Evolutionary conservation across 1,139 yeast species (phyloP).

Genomic region (Geotrichum citri-aurantii): DNA sequence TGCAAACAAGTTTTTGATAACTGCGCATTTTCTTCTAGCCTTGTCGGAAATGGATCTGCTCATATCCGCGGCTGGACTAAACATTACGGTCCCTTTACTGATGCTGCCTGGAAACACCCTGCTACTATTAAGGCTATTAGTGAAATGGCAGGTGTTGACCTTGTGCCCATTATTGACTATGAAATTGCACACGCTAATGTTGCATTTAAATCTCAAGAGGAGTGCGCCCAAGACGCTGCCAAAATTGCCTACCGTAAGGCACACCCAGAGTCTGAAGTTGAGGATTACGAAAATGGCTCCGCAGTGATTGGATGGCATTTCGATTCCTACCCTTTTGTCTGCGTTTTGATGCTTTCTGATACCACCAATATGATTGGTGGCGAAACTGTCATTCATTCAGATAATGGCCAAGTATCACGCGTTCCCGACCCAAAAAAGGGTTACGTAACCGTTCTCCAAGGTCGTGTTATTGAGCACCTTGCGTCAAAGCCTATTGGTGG

Average conservation of each 20-base stretch:
- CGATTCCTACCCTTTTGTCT: slow-evolving; percentile 58
- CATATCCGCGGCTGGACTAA: slow-evolving; percentile 50
- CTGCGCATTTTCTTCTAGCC: slow-evolving; percentile 41
- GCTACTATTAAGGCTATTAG: slow-evolving; percentile 46
- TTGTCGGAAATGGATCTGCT: slow-evolving; percentile 37
- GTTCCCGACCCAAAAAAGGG: slow-evolving; percentile 53
- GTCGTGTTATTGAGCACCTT: slow-evolving; percentile 49
- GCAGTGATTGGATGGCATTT: slow-evolving; percentile 46
- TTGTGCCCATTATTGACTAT: slow-evolving; percentile 48
- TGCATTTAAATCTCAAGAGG: slow-evolving; percentile 33
- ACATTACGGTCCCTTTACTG: slow-evolving; percentile 42
- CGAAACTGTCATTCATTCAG: slow-evolving; percentile 47
- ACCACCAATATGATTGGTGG: slow-evolving; percentile 55
- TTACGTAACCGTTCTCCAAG: slow-evolving; percentile 52
- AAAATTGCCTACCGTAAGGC: slow-evolving; percentile 32
- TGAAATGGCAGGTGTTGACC: slow-evolving; percentile 51
- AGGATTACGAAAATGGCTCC: slow-evolving; percentile 22
- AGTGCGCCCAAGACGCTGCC: slow-evolving; percentile 16
- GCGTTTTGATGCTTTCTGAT: slow-evolving; percentile 56
- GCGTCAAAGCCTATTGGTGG: slow-evolving; percentile 54
- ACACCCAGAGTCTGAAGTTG: slow-evolving; percentile 43
- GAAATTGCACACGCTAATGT: slow-evolving; percentile 51
- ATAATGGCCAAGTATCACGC: slow-evolving; percentile 41
- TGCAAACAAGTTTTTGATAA: slow-evolving; percentile 42
- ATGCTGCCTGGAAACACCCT: slow-evolving; percentile 54